Conservation (phyloP, 768 basidiomycete species). For the Rossbeevera mucosa region DNA sequence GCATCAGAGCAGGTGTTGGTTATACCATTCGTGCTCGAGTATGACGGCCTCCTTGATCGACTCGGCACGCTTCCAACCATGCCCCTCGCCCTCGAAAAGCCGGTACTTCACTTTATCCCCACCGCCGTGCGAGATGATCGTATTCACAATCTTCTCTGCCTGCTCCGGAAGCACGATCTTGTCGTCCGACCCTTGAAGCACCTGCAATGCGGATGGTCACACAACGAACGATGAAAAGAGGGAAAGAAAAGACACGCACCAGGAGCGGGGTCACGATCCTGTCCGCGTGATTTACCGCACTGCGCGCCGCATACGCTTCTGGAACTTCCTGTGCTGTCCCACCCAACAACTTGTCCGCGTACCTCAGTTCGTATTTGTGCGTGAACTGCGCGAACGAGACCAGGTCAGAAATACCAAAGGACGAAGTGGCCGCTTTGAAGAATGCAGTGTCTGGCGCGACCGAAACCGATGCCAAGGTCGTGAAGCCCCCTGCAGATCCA, state of each 20-base stretch:
- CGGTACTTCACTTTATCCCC: constrained; percentile 32
- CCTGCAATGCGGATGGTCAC: constrained; percentile 33
- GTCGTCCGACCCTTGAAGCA: constrained; percentile 63
- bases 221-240: background rate
- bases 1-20: constrained; percentile 12
- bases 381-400: constrained; percentile 52
- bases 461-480: constrained; percentile 48
- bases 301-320: constrained; percentile 53
- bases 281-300: constrained; percentile 58
- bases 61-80: constrained; percentile 36
- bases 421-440: constrained; percentile 58
- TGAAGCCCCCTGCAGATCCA: constrained; percentile 70
- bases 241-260: constrained; percentile 35
- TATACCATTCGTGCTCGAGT: constrained; percentile 36
- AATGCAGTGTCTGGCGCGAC: constrained; percentile 37
- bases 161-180: constrained; percentile 66
- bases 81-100: constrained; percentile 43
- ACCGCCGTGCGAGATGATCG: constrained; percentile 18
- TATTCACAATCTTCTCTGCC: constrained; percentile 35
- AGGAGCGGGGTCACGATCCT: constrained; percentile 60
- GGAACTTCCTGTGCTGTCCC: constrained; percentile 50
- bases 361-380: constrained; percentile 67
- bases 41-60: constrained; percentile 35
- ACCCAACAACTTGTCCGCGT: constrained; percentile 63
- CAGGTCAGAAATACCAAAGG: constrained; percentile 70